Evolutionary conservation across 495 filamentous ascomycete species (phyloP).

Genomic region (Aspergillus coremiiformis): DNA sequence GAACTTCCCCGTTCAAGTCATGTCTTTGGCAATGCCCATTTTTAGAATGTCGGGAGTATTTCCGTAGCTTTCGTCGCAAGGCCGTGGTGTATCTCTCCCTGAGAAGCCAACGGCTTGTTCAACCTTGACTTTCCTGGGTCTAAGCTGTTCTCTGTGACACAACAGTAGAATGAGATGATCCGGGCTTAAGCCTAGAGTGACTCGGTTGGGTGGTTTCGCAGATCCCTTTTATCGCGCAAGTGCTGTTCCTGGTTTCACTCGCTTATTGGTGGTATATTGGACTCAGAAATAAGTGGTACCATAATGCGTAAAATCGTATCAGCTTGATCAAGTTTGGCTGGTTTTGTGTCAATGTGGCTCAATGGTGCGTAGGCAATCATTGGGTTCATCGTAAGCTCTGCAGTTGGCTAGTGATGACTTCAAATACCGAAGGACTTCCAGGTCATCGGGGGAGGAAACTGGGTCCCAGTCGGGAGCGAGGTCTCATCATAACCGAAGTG

Average conservation of each 20-base stretch:
- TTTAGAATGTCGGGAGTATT: not conserved
- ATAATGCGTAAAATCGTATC: not conserved
- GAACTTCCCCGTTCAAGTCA: not conserved
- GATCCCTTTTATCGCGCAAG: not conserved
- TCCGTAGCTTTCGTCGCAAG: not conserved
- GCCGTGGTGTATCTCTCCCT: not conserved
- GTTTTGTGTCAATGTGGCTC: not conserved
- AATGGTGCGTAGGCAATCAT: not conserved
- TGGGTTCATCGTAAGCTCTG: not conserved
- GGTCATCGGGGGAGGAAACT: not conserved
- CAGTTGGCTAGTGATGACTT: not conserved
- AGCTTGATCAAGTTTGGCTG: not conserved
- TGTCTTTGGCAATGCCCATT: not conserved
- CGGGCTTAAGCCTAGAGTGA: not conserved
- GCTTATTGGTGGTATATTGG: not conserved
- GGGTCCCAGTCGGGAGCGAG: slow-evolving; percentile 6
- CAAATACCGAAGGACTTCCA: slow-evolving; percentile 10
- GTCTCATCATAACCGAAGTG: slow-evolving; percentile 36
- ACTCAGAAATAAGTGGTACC: not conserved
- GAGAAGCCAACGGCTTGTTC: not conserved
- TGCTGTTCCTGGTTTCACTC: not conserved
- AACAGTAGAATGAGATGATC: not conserved
- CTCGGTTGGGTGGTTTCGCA: not conserved
- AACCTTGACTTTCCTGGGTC: not conserved
- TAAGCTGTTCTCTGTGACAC: not conserved